phyloP scores from a whole-genome alignment of 768 basidiomycete genomes.

The Lactarius trivialis region DNA sequence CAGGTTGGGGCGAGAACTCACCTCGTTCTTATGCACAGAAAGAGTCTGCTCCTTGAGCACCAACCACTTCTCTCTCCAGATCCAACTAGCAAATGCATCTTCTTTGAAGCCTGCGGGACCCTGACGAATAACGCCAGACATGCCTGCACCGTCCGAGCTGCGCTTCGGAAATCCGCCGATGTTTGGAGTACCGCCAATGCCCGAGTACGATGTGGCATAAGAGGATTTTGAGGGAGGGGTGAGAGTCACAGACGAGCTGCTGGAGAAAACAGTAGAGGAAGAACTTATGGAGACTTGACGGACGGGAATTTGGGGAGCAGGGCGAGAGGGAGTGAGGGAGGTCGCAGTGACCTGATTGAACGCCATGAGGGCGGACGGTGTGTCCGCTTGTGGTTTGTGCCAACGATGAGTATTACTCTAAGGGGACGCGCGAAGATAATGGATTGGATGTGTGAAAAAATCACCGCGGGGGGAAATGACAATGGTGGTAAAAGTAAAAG shows the following conservation, averaged over 20 bases:
- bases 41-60: slow-evolving; percentile 75
- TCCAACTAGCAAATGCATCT: slow-evolving; percentile 85
- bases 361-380: slow-evolving; percentile 33
- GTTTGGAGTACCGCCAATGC: slow-evolving; percentile 79
- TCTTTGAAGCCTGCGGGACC: slow-evolving; percentile 89
- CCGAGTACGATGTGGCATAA: slow-evolving; percentile 62
- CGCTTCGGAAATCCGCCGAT: slow-evolving; percentile 79
- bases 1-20: slow-evolving; percentile 36
- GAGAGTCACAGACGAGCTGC: slow-evolving; percentile 53
- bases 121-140: slow-evolving; percentile 48
- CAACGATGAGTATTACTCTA: not conserved
- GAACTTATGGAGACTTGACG: slow-evolving; percentile 42
- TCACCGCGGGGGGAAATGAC: not conserved
- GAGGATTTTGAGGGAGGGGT: slow-evolving; percentile 45
- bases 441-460: too few species aligned
- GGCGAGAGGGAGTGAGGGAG: slow-evolving; percentile 69
- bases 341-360: slow-evolving; percentile 45
- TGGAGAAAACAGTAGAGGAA: slow-evolving; percentile 47
- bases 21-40: slow-evolving; percentile 88
- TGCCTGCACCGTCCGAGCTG: slow-evolving; percentile 31
- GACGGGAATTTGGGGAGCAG: slow-evolving; percentile 65
- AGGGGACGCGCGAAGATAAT: not conserved
- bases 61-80: slow-evolving; percentile 89
- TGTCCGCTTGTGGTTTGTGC: too few species aligned
- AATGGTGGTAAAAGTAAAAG: not conserved